These are phyloP conservation scores for Zymoseptoria passerinii DNA, from an alignment of 2,329 filamentous ascomycete genomes.

Conservation along the genomic window DNA sequence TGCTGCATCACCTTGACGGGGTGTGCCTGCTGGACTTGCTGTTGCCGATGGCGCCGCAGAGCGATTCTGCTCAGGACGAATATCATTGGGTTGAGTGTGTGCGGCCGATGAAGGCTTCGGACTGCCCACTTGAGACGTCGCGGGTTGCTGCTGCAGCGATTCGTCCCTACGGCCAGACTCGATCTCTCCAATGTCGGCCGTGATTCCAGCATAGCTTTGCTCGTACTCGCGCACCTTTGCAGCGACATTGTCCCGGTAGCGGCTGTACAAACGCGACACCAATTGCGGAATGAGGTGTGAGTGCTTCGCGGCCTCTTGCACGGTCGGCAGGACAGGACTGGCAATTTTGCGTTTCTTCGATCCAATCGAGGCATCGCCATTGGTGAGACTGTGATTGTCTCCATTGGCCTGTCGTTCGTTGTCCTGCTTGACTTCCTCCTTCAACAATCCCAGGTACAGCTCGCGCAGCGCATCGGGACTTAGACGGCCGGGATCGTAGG, in stretches of 20 bases:
- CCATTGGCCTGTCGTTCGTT: constrained; percentile 24
- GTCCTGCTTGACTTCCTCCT: constrained; percentile 55
- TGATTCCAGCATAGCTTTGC: constrained; percentile 51
- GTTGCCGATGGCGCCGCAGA: constrained; percentile 8
- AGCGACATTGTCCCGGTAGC: constrained; percentile 64
- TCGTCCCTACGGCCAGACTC: constrained; percentile 53
- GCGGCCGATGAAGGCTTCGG: constrained; percentile 21
- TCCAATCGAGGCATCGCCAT: constrained; percentile 42
- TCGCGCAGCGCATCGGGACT: constrained; percentile 69
- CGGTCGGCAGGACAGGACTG: constrained; percentile 53
- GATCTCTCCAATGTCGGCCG: constrained; percentile 58
- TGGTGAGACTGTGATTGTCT: constrained; percentile 22
- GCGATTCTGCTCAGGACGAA: constrained; percentile 7
- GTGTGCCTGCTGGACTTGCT: constrained; percentile 14
- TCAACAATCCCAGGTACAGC: constrained; percentile 67
- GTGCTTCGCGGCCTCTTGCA: constrained; percentile 60
- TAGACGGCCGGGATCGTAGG: constrained; percentile 66
- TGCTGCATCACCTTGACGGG: constrained; percentile 2
- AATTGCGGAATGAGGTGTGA: constrained; percentile 60
- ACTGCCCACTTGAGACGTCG: constrained; percentile 11
- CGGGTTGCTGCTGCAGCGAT: constrained; percentile 20
- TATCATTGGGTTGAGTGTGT: constrained; percentile 12
- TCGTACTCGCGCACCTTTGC: constrained; percentile 68
- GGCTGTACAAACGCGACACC: constrained; percentile 64
- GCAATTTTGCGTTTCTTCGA: constrained; percentile 69